phyloP scores from a whole-genome alignment of 2,329 filamentous ascomycete genomes.

The Elsinoe australis region DNA sequence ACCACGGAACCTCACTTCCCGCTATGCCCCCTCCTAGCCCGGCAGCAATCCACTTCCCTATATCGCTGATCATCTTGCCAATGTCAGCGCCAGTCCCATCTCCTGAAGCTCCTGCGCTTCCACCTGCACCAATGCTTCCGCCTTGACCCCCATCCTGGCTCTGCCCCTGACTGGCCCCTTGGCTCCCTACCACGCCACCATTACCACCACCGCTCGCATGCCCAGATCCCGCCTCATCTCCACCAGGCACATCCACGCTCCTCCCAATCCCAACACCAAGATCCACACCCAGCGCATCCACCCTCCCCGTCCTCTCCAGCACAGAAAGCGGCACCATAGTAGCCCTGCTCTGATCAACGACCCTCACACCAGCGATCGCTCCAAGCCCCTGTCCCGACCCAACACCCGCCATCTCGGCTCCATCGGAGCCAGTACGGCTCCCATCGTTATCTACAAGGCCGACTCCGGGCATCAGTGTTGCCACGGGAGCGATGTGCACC shows the following conservation, averaged over 20 bases:
- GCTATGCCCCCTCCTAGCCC: neutral
- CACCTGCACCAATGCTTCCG: too few relatives aligned
- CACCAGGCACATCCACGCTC: neutral
- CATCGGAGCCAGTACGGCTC: too few relatives aligned
- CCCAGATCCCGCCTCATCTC: neutral
- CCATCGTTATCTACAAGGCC: neutral
- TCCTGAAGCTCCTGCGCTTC: too few relatives aligned
- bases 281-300: neutral
- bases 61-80: neutral
- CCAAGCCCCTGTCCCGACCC: neutral
- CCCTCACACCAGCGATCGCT: neutral
- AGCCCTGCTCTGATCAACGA: neutral
- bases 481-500: neutral
- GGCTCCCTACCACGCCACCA: neutral
- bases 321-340: neutral
- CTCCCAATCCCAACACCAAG: neutral
- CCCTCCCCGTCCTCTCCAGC: neutral
- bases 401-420: neutral
- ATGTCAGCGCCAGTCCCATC: too few relatives aligned
- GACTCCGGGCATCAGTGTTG: neutral
- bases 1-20: too few relatives aligned
- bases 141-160: too few relatives aligned
- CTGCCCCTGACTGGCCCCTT: neutral
- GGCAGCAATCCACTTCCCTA: slow-evolving; percentile 4
- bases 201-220: neutral